Conservation (phyloP, 768 basidiomycete genomes). For the Tricholoma bakamatsutake region DNA sequence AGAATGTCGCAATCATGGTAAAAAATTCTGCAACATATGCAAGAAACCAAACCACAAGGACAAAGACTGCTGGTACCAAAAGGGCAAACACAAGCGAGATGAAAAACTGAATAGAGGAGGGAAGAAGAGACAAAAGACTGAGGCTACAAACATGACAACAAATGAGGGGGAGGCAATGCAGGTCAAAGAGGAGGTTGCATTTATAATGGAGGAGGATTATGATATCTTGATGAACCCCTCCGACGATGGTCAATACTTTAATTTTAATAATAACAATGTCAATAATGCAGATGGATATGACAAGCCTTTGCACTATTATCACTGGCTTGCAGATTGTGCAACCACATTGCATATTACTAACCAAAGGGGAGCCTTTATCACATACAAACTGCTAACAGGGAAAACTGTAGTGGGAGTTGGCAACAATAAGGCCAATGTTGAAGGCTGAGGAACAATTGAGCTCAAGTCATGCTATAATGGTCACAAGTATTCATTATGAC, state of each 20-base stretch:
- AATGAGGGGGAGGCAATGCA: neutral
- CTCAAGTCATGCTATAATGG: neutral
- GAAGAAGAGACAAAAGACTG: neutral
- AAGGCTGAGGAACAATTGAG: neutral
- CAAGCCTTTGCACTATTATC: neutral
- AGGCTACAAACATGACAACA: neutral
- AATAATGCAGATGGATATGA: neutral
- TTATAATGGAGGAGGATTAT: neutral
- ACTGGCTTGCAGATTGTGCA: no score
- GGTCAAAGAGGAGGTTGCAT: neutral
- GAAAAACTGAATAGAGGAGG: neutral
- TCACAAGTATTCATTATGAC: neutral
- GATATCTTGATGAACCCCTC: neutral
- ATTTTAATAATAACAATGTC: neutral
- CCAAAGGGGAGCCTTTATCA: no score
- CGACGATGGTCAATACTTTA: neutral
- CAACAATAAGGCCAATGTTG: neutral
- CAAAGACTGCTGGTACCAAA: neutral
- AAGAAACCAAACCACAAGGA: neutral
- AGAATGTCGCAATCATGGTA: neutral
- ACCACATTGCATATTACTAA: no score
- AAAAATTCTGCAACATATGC: neutral
- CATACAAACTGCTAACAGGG: neutral
- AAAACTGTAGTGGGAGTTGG: neutral
- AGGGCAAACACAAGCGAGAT: neutral